Conservation (phyloP, 164 flowering plant genomes). For the Warburgia ugandensis region DNA sequence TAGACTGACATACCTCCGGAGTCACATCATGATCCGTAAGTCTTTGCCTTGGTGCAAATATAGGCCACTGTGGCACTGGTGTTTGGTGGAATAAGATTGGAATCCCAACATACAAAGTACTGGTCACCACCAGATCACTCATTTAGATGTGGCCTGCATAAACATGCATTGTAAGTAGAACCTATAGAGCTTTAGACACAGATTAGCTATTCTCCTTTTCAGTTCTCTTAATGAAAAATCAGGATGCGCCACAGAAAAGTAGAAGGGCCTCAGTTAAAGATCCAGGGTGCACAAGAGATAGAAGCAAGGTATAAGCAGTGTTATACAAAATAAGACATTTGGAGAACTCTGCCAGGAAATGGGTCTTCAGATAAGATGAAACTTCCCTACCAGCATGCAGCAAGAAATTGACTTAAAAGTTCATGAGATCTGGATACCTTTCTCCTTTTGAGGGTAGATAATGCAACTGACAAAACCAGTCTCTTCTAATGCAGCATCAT, state of each 20-base stretch:
- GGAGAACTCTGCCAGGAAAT: too few species aligned
- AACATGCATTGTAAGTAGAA: background rate
- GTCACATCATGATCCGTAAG: slow-evolving; percentile 92
- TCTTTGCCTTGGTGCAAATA: slow-evolving; percentile 58
- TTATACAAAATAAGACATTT: too few species aligned
- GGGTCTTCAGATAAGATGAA: background rate
- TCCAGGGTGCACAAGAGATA: too few species aligned
- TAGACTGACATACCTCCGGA: slow-evolving; percentile 45
- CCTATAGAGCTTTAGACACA: background rate
- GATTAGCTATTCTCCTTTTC: background rate
- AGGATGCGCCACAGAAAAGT: background rate
- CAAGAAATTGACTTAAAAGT: background rate
- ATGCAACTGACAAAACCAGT: slow-evolving; percentile 63
- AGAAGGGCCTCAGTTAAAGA: too few species aligned
- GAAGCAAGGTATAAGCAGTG: too few species aligned
- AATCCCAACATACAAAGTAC: slow-evolving; percentile 80
- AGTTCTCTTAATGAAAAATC: background rate
- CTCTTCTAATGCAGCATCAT: slow-evolving; percentile 44
- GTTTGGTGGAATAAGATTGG: slow-evolving; percentile 54
- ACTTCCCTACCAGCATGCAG: background rate
- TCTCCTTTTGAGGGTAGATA: slow-evolving; percentile 80
- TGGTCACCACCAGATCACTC: slow-evolving; percentile 98
- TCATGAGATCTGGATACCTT: slow-evolving; percentile 60
- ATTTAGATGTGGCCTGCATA: slow-evolving; percentile 89
- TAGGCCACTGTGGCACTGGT: slow-evolving; percentile 84